Evolutionary conservation across 2,329 filamentous ascomycete genomes (phyloP).

Genomic region (Aspergillus clavatus): DNA sequence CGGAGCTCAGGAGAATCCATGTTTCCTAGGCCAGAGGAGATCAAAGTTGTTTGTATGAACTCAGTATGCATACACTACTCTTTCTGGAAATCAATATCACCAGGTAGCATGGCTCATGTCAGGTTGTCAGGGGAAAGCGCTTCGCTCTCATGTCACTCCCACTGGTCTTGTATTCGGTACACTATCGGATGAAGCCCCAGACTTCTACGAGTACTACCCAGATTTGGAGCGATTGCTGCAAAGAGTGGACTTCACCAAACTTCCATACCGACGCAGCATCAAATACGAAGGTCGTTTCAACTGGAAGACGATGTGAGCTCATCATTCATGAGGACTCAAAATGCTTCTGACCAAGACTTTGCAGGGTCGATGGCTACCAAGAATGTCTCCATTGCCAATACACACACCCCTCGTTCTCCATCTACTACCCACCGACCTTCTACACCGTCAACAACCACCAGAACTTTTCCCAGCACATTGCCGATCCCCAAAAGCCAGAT

Average conservation of each 20-base stretch:
- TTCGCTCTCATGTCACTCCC: slow-evolving; percentile 42
- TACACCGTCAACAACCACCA: slow-evolving; percentile 52
- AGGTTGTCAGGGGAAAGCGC: slow-evolving; percentile 13
- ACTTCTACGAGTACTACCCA: slow-evolving; percentile 52
- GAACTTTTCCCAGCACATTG: slow-evolving; percentile 55
- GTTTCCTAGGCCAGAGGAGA: slow-evolving; percentile 30
- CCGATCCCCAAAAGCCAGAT: slow-evolving; percentile 49
- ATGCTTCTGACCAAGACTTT: not conserved
- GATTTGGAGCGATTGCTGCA: slow-evolving; percentile 47
- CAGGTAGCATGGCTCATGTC: not conserved
- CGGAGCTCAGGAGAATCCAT: slow-evolving; percentile 29
- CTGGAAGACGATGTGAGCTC: slow-evolving; percentile 53
- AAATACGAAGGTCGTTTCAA: slow-evolving; percentile 55
- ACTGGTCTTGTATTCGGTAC: slow-evolving; percentile 52
- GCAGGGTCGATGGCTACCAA: slow-evolving; percentile 53
- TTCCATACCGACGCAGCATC: slow-evolving; percentile 50
- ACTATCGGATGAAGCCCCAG: slow-evolving; percentile 44
- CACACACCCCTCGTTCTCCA: slow-evolving; percentile 53
- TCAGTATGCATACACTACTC: slow-evolving; percentile 30
- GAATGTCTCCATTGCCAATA: slow-evolving; percentile 58
- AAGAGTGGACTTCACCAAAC: slow-evolving; percentile 51
- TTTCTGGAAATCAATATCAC: no score
- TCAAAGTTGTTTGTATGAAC: slow-evolving; percentile 36
- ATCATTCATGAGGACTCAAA: not conserved
- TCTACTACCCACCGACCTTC: slow-evolving; percentile 52